These are phyloP conservation scores for Fistulinella cinereoalba DNA, from an alignment of 1,284 basidiomycete species.

Conservation along the genomic window DNA sequence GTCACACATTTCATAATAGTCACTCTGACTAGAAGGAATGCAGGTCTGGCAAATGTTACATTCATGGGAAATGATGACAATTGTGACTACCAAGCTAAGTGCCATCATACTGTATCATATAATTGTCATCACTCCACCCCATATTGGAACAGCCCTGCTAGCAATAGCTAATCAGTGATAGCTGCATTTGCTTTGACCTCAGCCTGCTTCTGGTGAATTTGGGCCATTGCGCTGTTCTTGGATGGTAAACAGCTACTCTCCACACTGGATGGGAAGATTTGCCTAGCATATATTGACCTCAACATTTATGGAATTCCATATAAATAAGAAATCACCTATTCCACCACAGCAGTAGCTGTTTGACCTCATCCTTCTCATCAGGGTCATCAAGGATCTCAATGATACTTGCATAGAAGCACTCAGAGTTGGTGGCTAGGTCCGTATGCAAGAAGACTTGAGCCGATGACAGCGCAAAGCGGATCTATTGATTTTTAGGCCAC, in stretches of 20 bases:
- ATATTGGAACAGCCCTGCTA: no score
- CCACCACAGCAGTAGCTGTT: background rate
- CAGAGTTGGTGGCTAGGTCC: background rate
- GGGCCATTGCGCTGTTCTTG: background rate
- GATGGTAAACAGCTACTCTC: background rate
- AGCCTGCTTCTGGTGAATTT: background rate
- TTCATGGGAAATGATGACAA: no score
- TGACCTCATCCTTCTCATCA: background rate
- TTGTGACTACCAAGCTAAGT: no score
- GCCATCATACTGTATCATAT: no score
- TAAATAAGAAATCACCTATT: background rate
- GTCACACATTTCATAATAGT: no score
- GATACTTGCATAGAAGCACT: slow-evolving; percentile 2
- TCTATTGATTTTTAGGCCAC: background rate
- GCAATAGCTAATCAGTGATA: background rate
- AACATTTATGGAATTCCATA: background rate
- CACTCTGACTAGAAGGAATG: no score
- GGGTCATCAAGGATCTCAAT: background rate
- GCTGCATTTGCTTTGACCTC: background rate
- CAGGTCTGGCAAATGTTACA: no score
- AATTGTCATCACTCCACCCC: no score
- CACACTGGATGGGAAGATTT: background rate
- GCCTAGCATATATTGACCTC: background rate
- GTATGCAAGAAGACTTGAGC: slow-evolving; percentile 2
- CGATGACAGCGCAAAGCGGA: background rate